Conservation (phyloP, 2,329 filamentous ascomycete genomes). For the Ophiostoma perfectum region DNA sequence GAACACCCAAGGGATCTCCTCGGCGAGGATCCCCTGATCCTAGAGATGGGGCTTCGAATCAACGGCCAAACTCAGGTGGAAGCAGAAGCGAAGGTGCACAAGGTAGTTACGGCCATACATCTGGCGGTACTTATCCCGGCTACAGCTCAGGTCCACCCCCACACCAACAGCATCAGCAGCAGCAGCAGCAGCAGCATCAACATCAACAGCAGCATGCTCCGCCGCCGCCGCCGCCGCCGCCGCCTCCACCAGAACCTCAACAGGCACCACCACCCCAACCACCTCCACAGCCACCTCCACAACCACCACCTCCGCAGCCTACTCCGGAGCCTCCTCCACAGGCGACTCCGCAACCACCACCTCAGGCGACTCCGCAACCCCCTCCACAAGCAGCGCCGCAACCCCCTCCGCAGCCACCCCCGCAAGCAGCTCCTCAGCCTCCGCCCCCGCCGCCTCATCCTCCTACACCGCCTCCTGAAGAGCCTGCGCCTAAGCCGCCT, state of each 20-base stretch:
- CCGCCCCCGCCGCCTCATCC: not conserved
- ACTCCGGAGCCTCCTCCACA: constrained; percentile 7
- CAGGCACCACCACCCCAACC: constrained; percentile 21
- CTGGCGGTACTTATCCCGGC: constrained; percentile 28
- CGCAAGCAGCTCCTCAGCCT: not conserved
- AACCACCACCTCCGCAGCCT: not conserved
- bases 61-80: constrained; percentile 28
- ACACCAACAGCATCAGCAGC: constrained; percentile 22
- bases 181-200: constrained; percentile 14
- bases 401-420: not conserved
- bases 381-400: not conserved
- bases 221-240: constrained; percentile 8
- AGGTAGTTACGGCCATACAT: constrained; percentile 2
- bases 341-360: not conserved
- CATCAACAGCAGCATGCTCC: not conserved
- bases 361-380: not conserved
- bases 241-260: constrained; percentile 9
- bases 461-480: not conserved
- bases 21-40: constrained; percentile 26
- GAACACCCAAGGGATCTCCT: constrained; percentile 14
- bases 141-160: constrained; percentile 28
- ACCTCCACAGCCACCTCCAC: constrained; percentile 9
- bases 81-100: constrained; percentile 21
- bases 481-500: not conserved
- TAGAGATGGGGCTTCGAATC: constrained; percentile 22